A percentile compares a stretch with the other conserved stretches of the same genome.
These are phyloP conservation scores for Fusarium pseudocircinatum DNA, from an alignment of 2,329 filamentous ascomycete genomes.

Conservation along the genomic window DNA sequence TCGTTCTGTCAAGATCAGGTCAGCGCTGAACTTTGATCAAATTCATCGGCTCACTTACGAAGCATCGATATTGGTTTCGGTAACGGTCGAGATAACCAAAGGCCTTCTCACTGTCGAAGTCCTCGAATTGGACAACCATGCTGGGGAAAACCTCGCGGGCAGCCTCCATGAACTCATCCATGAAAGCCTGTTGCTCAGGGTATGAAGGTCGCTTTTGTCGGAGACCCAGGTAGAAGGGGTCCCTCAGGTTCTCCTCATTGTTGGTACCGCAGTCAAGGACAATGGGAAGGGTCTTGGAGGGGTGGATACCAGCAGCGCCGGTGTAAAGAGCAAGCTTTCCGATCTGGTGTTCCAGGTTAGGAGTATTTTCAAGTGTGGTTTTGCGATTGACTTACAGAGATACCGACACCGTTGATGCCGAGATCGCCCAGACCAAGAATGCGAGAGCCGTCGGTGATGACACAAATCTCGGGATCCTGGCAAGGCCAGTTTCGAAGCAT, in stretches of 20 bases:
- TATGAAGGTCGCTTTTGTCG: conserved; percentile 82
- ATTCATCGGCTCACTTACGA: conserved; percentile 54
- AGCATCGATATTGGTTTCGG: conserved; percentile 88
- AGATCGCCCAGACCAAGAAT: conserved; percentile 93
- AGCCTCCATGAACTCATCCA: conserved; percentile 97
- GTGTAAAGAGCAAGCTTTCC: conserved; percentile 97
- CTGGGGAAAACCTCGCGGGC: conserved; percentile 76
- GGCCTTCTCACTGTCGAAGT: conserved; percentile 92
- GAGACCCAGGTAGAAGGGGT: conserved; percentile 88
- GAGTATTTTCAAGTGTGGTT: not conserved
- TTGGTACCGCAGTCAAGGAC: conserved; percentile 74
- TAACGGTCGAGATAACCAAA: conserved; percentile 95
- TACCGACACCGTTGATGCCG: conserved; percentile 96
- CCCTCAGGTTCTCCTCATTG: conserved; percentile 72
- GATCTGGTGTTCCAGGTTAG: conserved; percentile 60
- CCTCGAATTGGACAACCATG: conserved; percentile 90
- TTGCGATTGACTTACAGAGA: conserved; percentile 71
- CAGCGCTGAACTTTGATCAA: conserved; percentile 3
- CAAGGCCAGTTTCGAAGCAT: conserved; percentile 96
- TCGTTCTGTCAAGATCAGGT: conserved; percentile 69
- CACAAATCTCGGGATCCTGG: conserved; percentile 89
- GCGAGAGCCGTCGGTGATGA: conserved; percentile 94
- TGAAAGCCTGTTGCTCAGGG: conserved; percentile 85
- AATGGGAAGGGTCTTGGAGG: conserved; percentile 80
- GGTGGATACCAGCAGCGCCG: conserved; percentile 92